Evolutionary conservation across 805 yeast genomes (phyloP), one percentile per base, ranked within the genome.

Genomic region (Cyberlindnera amylophila): DNA sequence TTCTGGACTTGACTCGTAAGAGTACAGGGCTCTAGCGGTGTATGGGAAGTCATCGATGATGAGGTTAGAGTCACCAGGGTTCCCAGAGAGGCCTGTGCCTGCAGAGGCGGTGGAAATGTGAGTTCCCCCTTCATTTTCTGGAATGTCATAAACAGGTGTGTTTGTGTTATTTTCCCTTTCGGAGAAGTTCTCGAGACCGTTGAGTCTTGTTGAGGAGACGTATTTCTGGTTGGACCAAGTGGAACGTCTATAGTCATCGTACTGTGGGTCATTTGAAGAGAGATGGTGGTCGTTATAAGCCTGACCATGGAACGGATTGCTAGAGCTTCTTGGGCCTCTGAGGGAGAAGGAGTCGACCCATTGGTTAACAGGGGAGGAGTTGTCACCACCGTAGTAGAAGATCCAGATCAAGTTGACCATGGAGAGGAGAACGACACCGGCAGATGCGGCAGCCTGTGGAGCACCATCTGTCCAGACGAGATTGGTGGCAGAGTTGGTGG

Each of bases 371-470:
- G 96, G 91, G n/a, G 95, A 82, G 39, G 86, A 86, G 41, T 86
- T 86, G 47, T 91, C 91, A 18, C 95, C 84, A 23, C 98, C 98
- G 60, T 83, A 86, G 64, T 88, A 90, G 46, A 88, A 70, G 34
- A 91, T 71, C 96, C 96, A 93, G 46, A 86, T 66, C 36, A 90
- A 59, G 61, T 93, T 88, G 46, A 87, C 71, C 62, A 91, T 87
- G 14, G 93, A 81, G 34, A 88, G 67, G 38, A 91, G 68, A 43
- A 91, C 86, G 51, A 86, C 83, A 6, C 99, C 98, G 0, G 98
- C 96, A 3, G 95, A 86, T 7, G 95, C 90, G 19, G 96, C 95
- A 39, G 86, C 85, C 46, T 76, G 71, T 13, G 82, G 76, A 0
- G 93, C 70, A 15, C 76, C 74, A 18, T 67, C 64, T 19, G 78